Conservation (phyloP, 257 asterid genomes). For the Jacaranda copaia region DNA sequence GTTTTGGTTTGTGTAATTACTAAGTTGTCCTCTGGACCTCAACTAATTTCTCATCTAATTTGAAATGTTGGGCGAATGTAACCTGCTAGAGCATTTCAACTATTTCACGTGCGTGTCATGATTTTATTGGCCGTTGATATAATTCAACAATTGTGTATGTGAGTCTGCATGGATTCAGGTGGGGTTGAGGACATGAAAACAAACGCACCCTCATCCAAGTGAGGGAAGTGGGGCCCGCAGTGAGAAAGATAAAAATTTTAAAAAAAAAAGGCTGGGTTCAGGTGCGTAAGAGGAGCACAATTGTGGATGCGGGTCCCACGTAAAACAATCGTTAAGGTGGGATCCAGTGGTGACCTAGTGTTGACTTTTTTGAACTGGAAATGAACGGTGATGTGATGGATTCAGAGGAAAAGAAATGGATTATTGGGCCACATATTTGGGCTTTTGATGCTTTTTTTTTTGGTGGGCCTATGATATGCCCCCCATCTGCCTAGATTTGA, state of each 20-base stretch:
- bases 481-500: no score
- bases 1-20: slow-evolving; percentile 7
- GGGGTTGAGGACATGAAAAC: neutral
- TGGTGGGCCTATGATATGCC: no score
- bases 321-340: neutral
- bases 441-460: neutral
- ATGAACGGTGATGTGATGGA: neutral
- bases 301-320: neutral
- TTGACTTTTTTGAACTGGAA: neutral
- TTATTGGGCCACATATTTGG: neutral
- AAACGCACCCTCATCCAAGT: neutral
- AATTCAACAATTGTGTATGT: neutral
- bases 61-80: slow-evolving; percentile 20
- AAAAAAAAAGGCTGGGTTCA: neutral
- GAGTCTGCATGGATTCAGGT: neutral
- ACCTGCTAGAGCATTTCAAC: neutral
- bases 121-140: neutral
- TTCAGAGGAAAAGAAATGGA: neutral
- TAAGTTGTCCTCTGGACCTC: slow-evolving; percentile 8
- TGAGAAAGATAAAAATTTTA: neutral
- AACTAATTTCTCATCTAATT: slow-evolving; percentile 18
- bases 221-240: neutral
- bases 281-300: neutral
- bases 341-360: no score
- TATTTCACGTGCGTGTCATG: neutral